These are phyloP conservation scores for Saccharomycopsis sp. DNA, from an alignment of 805 yeast species.

Conservation along the genomic window DNA sequence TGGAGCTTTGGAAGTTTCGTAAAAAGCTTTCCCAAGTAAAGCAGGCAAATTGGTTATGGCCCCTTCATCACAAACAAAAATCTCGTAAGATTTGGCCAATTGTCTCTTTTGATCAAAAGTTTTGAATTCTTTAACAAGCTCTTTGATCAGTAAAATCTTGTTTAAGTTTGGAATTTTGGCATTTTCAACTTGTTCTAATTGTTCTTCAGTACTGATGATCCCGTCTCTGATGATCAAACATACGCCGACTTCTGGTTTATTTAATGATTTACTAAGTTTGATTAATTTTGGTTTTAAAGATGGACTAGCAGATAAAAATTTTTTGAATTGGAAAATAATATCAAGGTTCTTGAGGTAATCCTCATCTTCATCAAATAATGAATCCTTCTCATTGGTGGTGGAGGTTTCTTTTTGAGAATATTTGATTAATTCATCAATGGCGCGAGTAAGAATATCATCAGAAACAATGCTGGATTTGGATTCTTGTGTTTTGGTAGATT, in stretches of 20 bases:
- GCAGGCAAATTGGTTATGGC: conserved; percentile 73
- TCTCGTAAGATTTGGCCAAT: conserved; percentile 54
- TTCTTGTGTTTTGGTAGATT: conserved; percentile 11
- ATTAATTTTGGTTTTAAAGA: conserved; percentile 31
- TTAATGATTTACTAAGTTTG: conserved; percentile 21
- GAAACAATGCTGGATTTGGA: conserved; percentile 19
- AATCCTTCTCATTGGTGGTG: conserved; percentile 27
- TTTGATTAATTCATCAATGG: conserved; percentile 56
- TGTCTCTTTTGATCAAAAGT: conserved; percentile 83
- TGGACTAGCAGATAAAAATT: conserved; percentile 4
- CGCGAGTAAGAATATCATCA: conserved; percentile 22
- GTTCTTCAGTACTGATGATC: conserved; percentile 31
- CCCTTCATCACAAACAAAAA: conserved; percentile 79
- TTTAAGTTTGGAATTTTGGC: conserved; percentile 34
- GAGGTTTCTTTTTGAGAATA: conserved; percentile 32
- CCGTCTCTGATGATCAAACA: conserved; percentile 66
- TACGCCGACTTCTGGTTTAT: conserved; percentile 40
- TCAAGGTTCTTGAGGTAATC: conserved; percentile 24
- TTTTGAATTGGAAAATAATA: conserved; percentile 16
- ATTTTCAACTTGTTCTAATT: conserved; percentile 36
- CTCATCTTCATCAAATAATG: conserved; percentile 51
- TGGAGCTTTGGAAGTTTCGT: conserved; percentile 51
- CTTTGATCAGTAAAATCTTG: conserved; percentile 43
- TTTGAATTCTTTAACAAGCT: conserved; percentile 76
- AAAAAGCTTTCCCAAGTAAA: conserved; percentile 79